Conservation (phyloP, 73 alveolate genomes). For the Paraurostyla sp. region DNA sequence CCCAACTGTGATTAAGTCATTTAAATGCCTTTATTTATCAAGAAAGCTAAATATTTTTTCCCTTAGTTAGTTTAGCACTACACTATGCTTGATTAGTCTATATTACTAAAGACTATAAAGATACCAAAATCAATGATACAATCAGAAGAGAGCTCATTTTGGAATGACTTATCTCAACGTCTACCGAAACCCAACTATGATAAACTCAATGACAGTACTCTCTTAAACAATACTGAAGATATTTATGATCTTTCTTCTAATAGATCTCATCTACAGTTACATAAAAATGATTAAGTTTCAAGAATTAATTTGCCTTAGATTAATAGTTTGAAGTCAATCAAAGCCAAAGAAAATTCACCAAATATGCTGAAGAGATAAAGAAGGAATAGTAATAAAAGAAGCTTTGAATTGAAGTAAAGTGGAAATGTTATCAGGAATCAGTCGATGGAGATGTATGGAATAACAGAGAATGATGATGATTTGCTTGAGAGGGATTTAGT, state of each 20-base stretch:
- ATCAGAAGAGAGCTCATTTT: constrained; percentile 35
- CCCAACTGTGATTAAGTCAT: constrained; percentile 84
- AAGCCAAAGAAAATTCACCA: constrained; percentile 35
- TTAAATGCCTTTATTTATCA: constrained; percentile 19
- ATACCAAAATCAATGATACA: constrained; percentile 29
- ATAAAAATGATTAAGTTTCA: neutral
- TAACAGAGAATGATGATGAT: constrained; percentile 21
- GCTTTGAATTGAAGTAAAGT: neutral
- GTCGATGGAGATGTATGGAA: constrained; percentile 49
- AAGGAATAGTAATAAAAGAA: neutral
- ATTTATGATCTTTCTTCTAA: constrained; percentile 31
- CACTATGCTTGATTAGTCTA: constrained; percentile 20
- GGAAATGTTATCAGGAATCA: neutral
- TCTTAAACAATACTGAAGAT: neutral
- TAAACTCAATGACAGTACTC: neutral
- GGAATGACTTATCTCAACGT: constrained; percentile 55
- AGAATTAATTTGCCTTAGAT: constrained; percentile 48
- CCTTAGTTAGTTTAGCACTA: constrained; percentile 29
- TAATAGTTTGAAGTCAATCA: constrained; percentile 30
- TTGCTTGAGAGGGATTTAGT: neutral
- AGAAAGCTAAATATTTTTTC: constrained; percentile 39
- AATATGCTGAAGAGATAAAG: neutral
- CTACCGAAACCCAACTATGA: constrained; percentile 67
- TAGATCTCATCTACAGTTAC: constrained; percentile 41
- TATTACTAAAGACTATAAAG: constrained; percentile 34